Evolutionary conservation across 2,329 filamentous ascomycete genomes (phyloP).

Genomic region (Rhexocercosporidium sp.): DNA sequence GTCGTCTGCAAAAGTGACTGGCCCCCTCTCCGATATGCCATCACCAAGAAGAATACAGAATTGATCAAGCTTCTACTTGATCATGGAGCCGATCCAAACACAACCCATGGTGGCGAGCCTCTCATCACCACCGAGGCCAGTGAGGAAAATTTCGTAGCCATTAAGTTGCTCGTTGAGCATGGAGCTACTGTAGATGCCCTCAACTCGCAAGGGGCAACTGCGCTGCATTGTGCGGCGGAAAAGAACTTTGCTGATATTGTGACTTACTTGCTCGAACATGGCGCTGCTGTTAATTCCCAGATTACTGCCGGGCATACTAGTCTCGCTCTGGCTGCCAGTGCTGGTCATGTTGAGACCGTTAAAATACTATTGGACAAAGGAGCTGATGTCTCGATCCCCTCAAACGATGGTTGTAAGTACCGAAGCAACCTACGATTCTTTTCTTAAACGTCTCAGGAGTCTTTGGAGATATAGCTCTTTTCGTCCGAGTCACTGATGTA

Average conservation of each 20-base stretch:
- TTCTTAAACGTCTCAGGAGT: too few species aligned
- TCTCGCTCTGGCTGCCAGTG: constrained; percentile 33
- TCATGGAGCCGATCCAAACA: constrained; percentile 18
- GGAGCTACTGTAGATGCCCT: constrained; percentile 36
- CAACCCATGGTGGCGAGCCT: not conserved
- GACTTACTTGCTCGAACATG: constrained; percentile 37
- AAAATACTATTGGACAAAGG: constrained; percentile 25
- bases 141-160: constrained; percentile 17
- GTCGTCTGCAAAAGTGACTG: not conserved
- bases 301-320: constrained; percentile 17
- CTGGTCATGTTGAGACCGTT: constrained; percentile 21
- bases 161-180: constrained; percentile 35
- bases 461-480: too few species aligned
- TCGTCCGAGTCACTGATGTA: too few species aligned
- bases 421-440: too few species aligned
- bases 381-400: constrained; percentile 11
- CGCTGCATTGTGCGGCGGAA: constrained; percentile 37
- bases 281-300: constrained; percentile 34
- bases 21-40: constrained; percentile 6
- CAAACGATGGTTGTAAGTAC: constrained; percentile 10
- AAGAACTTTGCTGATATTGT: constrained; percentile 33
- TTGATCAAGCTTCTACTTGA: constrained; percentile 25
- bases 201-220: constrained; percentile 37
- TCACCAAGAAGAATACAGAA: constrained; percentile 2
- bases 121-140: not conserved